Evolutionary conservation across 225 moss, liverwort and hornwort species (phyloP), one percentile per base, ranked within the genome.

Genomic region (Pseudisothecium myosuroides): DNA sequence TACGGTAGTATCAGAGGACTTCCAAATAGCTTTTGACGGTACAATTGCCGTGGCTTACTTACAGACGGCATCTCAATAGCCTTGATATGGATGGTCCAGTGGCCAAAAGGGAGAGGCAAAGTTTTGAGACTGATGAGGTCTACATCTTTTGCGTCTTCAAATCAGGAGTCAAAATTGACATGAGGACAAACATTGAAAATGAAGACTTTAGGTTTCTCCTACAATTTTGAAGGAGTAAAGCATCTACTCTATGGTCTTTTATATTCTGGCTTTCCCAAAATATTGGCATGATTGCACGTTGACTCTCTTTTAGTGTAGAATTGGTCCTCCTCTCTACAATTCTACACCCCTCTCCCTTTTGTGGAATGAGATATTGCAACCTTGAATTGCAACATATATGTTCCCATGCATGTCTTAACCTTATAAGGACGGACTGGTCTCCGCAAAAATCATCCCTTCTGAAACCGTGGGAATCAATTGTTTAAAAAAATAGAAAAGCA

Each of bases 311-410:
- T 26, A 28, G 0, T 72, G 6, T 17, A 45, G 28, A 45, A 73
- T 28, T 45, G 28, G 28, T 41, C 26, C 8, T 71, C 8, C 1
- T 71, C 1, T 7, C 41, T 14, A 41, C 14, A 34, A 14, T 3
- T 7, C 41, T 14, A 41, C 14, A 34, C 15, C 1, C 1, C 0
- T 43, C 72, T 28, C 2, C 45, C 14, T 73, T 28, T 45, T 45
- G 29, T 45, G 28, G 10, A 45, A 45, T 28, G 28, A 73, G 73
- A 17, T 71, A 23, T 27, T 1, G 5, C 4, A 27, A 3, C 26
- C 27, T 71, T 39, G 14, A 69, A 2, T 4, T 69, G n/a, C n/a
- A 65, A 1, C 4, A 5, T 2, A 19, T 1, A 13, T 36, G 2
- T 37, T 67, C 7, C 11, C 20, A 66, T 66, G 34, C 10, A 34